A percentile compares a stretch with the other conserved stretches of the same genome.
Conservation (phyloP, 2,329 filamentous ascomycete genomes). For the Westerdykella aurantiaca region DNA sequence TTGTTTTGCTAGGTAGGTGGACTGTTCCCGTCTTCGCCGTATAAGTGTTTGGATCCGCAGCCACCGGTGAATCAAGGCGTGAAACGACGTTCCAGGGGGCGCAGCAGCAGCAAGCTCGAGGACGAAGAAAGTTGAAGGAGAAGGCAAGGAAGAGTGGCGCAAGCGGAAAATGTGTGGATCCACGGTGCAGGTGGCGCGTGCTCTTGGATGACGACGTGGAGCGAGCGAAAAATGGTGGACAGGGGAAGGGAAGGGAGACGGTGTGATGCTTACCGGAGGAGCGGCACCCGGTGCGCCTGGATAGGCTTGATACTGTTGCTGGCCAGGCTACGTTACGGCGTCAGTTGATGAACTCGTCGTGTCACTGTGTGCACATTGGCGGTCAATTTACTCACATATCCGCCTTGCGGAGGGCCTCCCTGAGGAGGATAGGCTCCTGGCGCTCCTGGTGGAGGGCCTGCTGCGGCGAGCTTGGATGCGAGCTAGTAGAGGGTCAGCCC, state of each 20-base stretch:
- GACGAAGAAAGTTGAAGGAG: neutral
- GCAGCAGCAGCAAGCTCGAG: neutral
- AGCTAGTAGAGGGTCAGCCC: slow-evolving; percentile 35
- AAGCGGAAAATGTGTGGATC: neutral
- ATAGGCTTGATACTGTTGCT: slow-evolving; percentile 53
- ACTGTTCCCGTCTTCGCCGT: too few relatives aligned
- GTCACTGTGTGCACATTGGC: too few relatives aligned
- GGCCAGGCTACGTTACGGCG: slow-evolving; percentile 35
- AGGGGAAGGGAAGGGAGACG: slow-evolving; percentile 11
- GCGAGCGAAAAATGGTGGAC: slow-evolving; percentile 17
- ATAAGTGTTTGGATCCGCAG: slow-evolving; percentile 6
- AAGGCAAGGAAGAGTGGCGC: neutral
- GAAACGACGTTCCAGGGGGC: slow-evolving; percentile 1
- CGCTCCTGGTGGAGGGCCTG: slow-evolving; percentile 29
- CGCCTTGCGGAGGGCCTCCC: slow-evolving; percentile 35
- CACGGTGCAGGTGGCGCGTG: slow-evolving; percentile 15
- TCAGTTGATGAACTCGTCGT: slow-evolving; percentile 21
- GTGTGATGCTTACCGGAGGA: slow-evolving; percentile 30
- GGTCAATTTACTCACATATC: slow-evolving; percentile 48
- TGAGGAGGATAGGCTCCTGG: slow-evolving; percentile 24
- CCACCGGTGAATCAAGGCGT: slow-evolving; percentile 8
- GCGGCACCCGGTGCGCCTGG: slow-evolving; percentile 31
- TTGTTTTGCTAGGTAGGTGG: slow-evolving; percentile 9
- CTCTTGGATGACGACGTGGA: slow-evolving; percentile 30
- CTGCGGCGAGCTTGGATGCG: slow-evolving; percentile 45